These are phyloP conservation scores for Ganoderma boninense DNA, from an alignment of 1,284 basidiomycete species.

Conservation along the genomic window DNA sequence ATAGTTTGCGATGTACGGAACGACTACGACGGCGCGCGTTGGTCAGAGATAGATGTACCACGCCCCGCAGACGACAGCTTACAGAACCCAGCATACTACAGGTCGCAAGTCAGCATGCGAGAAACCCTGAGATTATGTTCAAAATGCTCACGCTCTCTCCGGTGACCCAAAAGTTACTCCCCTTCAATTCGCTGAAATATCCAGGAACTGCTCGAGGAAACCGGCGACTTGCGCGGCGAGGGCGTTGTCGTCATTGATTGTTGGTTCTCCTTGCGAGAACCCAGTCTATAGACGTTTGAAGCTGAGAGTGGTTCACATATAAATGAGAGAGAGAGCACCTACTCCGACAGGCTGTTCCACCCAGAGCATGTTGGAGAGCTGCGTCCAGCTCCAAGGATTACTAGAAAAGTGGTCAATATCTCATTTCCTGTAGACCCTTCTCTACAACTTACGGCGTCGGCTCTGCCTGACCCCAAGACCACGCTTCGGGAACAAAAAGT, in stretches of 20 bases:
- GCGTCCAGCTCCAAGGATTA: conserved; percentile 51
- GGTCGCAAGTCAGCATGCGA: background rate
- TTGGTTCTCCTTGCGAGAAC: conserved; percentile 45
- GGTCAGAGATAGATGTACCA: too few relatives aligned
- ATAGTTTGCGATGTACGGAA: conserved; percentile 51
- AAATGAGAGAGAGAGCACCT: conserved; percentile 28
- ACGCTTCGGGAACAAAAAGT: conserved; percentile 44
- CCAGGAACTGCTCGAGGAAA: conserved; percentile 49
- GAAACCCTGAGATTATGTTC: conserved; percentile 40
- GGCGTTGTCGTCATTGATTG: conserved; percentile 48
- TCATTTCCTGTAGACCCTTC: too few relatives aligned
- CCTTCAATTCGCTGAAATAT: conserved; percentile 48
- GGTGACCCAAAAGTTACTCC: conserved; percentile 46
- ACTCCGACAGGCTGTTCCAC: conserved; percentile 61
- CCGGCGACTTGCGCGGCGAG: conserved; percentile 48
- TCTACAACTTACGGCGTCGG: conserved; percentile 50
- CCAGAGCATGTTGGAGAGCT: conserved; percentile 54
- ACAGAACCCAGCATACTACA: conserved; percentile 50
- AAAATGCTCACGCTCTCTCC: conserved; percentile 45
- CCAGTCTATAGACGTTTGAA: conserved; percentile 37
- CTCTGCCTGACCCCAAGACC: conserved; percentile 63
- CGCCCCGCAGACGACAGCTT: conserved; percentile 17
- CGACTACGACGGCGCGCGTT: conserved; percentile 34
- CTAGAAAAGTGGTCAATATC: conserved; percentile 18
- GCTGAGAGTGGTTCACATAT: background rate